These are phyloP conservation scores for Quercus gilva DNA, from an alignment of 306 rosid species.

Conservation along the genomic window DNA sequence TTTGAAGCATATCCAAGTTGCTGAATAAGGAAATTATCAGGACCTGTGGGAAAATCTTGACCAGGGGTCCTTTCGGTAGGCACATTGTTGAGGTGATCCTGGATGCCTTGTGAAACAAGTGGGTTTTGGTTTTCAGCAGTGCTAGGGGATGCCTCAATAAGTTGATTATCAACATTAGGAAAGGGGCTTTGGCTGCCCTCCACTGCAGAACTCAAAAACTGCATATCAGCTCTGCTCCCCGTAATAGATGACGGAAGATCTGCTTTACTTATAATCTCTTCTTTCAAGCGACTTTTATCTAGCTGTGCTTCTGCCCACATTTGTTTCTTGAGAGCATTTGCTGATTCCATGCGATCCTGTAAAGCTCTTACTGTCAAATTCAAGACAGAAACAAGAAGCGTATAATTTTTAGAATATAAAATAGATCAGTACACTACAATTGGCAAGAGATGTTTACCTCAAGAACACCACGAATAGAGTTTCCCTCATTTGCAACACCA, in stretches of 20 bases:
- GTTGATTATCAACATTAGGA: constrained; percentile 52
- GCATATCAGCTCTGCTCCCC: constrained; percentile 66
- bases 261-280: constrained; percentile 55
- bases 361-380: constrained; percentile 32
- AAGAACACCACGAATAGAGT: constrained; percentile 84
- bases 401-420: constrained; percentile 2
- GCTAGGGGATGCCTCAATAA: constrained; percentile 61
- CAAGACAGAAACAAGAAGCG: constrained; percentile 17
- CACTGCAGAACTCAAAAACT: constrained; percentile 41
- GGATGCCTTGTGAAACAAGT: constrained; percentile 34
- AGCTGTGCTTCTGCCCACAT: constrained; percentile 99
- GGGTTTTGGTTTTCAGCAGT: constrained; percentile 59
- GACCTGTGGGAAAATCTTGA: constrained; percentile 60
- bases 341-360: constrained; percentile 98
- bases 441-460: constrained; percentile 56
- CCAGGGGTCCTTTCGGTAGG: constrained; percentile 52
- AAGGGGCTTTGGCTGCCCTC: constrained; percentile 85
- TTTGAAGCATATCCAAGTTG: constrained; percentile 73
- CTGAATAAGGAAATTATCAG: constrained; percentile 70
- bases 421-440: neutral
- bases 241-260: constrained; percentile 54
- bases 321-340: constrained; percentile 97
- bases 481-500: constrained; percentile 97
- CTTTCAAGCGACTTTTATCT: constrained; percentile 85
- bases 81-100: constrained; percentile 31